phyloP scores from a whole-genome alignment of 805 yeast species.

The Ogataea nakhonphanomensis region DNA sequence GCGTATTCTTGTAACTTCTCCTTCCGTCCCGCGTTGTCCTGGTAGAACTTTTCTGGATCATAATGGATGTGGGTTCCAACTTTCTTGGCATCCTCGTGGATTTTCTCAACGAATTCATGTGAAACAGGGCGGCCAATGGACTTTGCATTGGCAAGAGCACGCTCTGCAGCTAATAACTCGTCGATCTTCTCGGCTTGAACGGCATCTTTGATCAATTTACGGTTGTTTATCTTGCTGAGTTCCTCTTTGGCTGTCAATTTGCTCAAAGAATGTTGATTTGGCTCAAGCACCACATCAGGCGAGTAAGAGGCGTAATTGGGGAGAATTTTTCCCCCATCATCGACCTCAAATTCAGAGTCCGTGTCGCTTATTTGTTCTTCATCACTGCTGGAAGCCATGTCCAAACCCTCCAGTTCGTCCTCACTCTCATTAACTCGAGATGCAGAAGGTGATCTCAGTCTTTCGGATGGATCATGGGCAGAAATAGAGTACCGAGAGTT shows the following conservation, averaged over 20 bases:
- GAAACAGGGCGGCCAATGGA: slow-evolving; percentile 37
- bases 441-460: slow-evolving; percentile 36
- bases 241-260: slow-evolving; percentile 19
- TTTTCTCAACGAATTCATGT: slow-evolving; percentile 26
- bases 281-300: slow-evolving; percentile 11
- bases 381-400: slow-evolving; percentile 35
- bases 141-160: slow-evolving; percentile 57
- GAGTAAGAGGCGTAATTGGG: slow-evolving; percentile 49
- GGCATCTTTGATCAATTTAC: slow-evolving; percentile 40
- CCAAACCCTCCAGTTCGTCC: slow-evolving; percentile 18
- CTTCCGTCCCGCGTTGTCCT: slow-evolving; percentile 45
- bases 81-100: slow-evolving; percentile 32
- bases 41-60: slow-evolving; percentile 45
- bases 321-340: slow-evolving; percentile 55
- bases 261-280: slow-evolving; percentile 9
- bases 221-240: slow-evolving; percentile 22
- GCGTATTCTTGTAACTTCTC: slow-evolving; percentile 56
- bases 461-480: slow-evolving; percentile 70
- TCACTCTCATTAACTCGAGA: slow-evolving; percentile 8
- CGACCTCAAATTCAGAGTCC: slow-evolving; percentile 56
- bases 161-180: slow-evolving; percentile 53
- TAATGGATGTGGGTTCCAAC: slow-evolving; percentile 42
- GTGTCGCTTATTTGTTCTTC: slow-evolving; percentile 62
- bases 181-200: slow-evolving; percentile 49
- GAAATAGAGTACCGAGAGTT: slow-evolving; percentile 58